phyloP scores from a whole-genome alignment of 495 filamentous ascomycete genomes.

The Xylaria bambusicola region DNA sequence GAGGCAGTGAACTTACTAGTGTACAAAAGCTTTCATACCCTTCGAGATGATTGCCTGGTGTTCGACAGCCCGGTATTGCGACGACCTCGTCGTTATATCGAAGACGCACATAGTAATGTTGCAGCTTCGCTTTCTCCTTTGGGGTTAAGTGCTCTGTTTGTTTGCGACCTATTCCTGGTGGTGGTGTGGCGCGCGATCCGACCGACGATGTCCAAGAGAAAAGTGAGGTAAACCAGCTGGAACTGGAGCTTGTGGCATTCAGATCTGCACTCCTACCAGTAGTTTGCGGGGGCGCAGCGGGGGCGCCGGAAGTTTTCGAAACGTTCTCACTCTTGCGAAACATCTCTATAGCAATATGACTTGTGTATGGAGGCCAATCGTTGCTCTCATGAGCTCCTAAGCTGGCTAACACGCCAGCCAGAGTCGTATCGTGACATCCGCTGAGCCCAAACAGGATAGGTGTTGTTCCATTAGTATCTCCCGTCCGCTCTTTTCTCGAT shows the following conservation, averaged over 20 bases:
- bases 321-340: constrained; percentile 57
- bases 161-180: constrained; percentile 54
- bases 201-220: constrained; percentile 34
- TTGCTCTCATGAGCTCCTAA: constrained; percentile 73
- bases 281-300: constrained; percentile 9
- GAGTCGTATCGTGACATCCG: constrained; percentile 93
- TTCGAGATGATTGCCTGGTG: constrained; percentile 77
- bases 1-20: constrained; percentile 58
- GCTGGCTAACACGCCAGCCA: constrained; percentile 76
- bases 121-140: constrained; percentile 55
- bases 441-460: constrained; percentile 60
- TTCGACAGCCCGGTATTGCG: constrained; percentile 76
- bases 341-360: constrained; percentile 86
- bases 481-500: constrained; percentile 38
- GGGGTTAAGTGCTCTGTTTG: constrained; percentile 47
- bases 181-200: constrained; percentile 19
- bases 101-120: constrained; percentile 87
- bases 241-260: constrained; percentile 19
- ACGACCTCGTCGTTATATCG: constrained; percentile 87
- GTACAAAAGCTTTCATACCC: constrained; percentile 94
- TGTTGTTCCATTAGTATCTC: constrained; percentile 62
- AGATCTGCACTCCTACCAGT: constrained; percentile 1
- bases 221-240: constrained; percentile 50
- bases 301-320: not conserved
- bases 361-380: constrained; percentile 89